Base-by-base conservation (phyloP, 2,329 filamentous ascomycete genomes). In the Aspergillus alliaceus region DNA sequence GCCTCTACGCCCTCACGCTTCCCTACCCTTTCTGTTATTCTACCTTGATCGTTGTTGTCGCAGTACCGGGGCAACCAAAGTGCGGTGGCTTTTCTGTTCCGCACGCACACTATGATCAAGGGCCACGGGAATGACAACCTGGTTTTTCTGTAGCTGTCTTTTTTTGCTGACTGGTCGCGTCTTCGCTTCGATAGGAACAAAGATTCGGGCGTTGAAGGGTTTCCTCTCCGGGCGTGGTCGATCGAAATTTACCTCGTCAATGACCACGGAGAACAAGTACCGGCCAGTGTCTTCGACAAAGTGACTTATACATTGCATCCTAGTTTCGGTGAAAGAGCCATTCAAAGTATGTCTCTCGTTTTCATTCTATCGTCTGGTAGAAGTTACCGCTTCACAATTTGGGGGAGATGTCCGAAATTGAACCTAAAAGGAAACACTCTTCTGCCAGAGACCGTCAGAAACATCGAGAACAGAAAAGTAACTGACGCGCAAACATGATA, bases 281-380 rank as follows among this genome's bases (percentile, higher is more conserved):
- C 90, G 7, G 92, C 93, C 53, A 90, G 80, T 65, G 85, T 92
- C 75, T 98, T 97, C 79, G 90, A 91, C 72, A 96, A 96, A 80
- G 93, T 90, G 40, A 88, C 88, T 55, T 99, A 97, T 80, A 90
- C 91, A 70, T 84, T 99, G 29, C 95, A 99, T 76, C 93, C 95
- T 32, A 95, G 91, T 50, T 99, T 99, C 75, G 90, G 88, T 53
- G 90, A 93, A 68, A 89, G 82, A 47, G 76, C 90, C 15, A 85
- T 84, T 52, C 93, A 98, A 79, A 88, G 92, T 96, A 82, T 66
- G 89, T 81, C 25, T 32, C 22, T 44, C 44, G 18, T 35, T 14
- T 20, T 22, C 32, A 24, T 27, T 34, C 11, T 27, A 25, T 29
- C 27, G 6, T 42, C 25, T n/a, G n/a, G 11, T 37, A 20, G 34